A percentile compares a stretch with the other conserved stretches of the same genome.
These are phyloP conservation scores for Mucor irregularis DNA, from an alignment of 371 early-diverging fungal genomes.

Conservation along the genomic window DNA sequence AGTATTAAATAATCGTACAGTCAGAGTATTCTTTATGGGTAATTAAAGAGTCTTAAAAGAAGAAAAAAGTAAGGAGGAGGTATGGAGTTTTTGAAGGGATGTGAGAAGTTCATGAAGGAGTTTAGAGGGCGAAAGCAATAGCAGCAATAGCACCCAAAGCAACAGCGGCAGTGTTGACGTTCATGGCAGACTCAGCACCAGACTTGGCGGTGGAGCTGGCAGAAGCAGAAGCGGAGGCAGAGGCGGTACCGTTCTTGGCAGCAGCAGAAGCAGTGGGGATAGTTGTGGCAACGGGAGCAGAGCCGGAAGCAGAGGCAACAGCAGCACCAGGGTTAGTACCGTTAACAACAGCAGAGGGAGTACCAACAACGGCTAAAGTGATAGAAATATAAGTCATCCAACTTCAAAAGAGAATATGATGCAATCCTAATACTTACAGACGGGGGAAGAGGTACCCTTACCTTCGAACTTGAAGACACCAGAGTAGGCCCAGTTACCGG, in stretches of 20 bases:
- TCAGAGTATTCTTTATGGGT: conserved; percentile 5
- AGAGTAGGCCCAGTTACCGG: conserved; percentile 41
- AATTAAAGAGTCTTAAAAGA: conserved; percentile 1
- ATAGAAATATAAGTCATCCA: neutral
- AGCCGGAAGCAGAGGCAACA: conserved; percentile 16
- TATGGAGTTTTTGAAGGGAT: neutral
- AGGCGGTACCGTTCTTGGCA: conserved; percentile 9
- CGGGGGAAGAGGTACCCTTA: conserved; percentile 37
- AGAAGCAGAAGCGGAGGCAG: conserved; percentile 20
- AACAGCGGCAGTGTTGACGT: conserved; percentile 29
- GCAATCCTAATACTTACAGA: conserved; percentile 25
- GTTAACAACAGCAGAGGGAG: conserved; percentile 13
- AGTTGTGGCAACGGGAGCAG: conserved; percentile 18
- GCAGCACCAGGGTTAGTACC: conserved; percentile 9
- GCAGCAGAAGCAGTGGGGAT: conserved; percentile 12
- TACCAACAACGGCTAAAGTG: conserved; percentile 12
- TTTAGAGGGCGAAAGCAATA: conserved; percentile 34
- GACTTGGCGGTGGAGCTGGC: conserved; percentile 15
- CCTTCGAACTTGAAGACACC: conserved; percentile 45
- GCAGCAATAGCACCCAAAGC: conserved; percentile 43
- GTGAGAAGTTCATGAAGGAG: too few relatives aligned
- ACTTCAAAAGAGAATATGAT: neutral
- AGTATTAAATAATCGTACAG: conserved; percentile 12
- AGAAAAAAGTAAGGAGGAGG: conserved; percentile 1
- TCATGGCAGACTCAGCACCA: conserved; percentile 14